Base-by-base conservation (phyloP, 2,329 filamentous ascomycete species). In the Cercospora sp. region DNA sequence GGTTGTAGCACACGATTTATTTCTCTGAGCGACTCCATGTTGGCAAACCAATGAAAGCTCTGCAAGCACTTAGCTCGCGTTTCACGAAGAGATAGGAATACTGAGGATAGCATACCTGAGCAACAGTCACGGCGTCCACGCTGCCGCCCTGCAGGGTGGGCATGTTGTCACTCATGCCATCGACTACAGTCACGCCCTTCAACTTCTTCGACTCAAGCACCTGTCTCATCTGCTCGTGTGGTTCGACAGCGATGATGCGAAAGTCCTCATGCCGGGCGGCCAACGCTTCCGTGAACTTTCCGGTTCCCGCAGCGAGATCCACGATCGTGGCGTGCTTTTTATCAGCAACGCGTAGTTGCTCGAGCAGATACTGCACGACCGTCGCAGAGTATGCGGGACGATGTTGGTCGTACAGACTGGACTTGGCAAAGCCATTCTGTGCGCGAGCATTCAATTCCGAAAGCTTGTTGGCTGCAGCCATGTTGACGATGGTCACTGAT, bases 271-370 rank as follows among this genome's bases (percentile, higher is more conserved):
- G 80, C 31, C 89, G 81, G 13, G 77, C 80, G 6, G 87, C 86
- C 36, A 93, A 81, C 18, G 84, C 73, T 76, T 89, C 87, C 0
- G 90, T 91, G 74, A 91, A 89, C 74, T 91, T 91, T 28, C 90
- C 90, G 0, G 89, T 91, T 0, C 90, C 89, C 3, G 89, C 87
- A 1, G 85, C 90, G 18, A 92, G 81, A 75, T 92, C 90, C 26
- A 91, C 77, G 48, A 91, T 79, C 55, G 79, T 83, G 13, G 84
- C 84, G 57, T 81, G 79, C 23, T 74, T 69, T 57, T 69, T 70
- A 28, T 81, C 82, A 30, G 81, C 79, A 8, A 92, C 77, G 5
- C 81, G 79, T n/a, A 90, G 80, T 60, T 83, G 81, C 16, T 76
- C 72, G 3, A 93, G 83, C 18, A 93, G 84, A 39, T 80, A 78